Base-by-base conservation (phyloP, 768 basidiomycete species). In the Xerocomellus dryophilus region DNA sequence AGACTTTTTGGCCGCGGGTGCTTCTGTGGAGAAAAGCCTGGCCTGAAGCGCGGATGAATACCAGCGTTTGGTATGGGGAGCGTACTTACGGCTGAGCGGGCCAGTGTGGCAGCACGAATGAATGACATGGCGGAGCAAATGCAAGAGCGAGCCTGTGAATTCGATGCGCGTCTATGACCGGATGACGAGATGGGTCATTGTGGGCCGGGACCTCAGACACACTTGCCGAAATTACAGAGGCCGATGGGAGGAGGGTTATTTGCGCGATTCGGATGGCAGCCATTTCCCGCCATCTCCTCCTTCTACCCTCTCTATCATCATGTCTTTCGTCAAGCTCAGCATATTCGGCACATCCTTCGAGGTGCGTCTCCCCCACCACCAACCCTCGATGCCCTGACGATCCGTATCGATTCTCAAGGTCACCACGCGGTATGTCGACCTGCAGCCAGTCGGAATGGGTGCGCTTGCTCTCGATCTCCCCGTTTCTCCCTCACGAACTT, bases 361-460 rank as follows among this genome's bases (percentile, higher is more conserved):
- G 84, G 93, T 88, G 49, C 51, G 75, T 65, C 48, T 36, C 17
- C 11, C 40, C 27, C 53, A 36, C 44, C 44, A n/a, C 47, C 17
- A 42, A 34, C 41, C 15, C 51, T 39, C 48, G 60, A 68, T 64
- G n/a, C 25, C 31, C 49, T 57, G 42, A 55, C 47, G 61, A 64
- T 63, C 43, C 50, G 44, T 44, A 36, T 53, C 53, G 56, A 53
- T 57, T 59, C 54, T 66, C 39, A 70, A 97, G 90, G 95, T 98
- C 54, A 97, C 95, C 21, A 98, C 94, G 53, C 84, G 97, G 66
- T 99, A 99, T 90, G 89, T 97, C 71, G 97, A 99, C 77, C 86
- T 99, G 11, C 96, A 98, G 67, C 96, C 96, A 27, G 96, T 98
- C 42, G 97, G 96, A 71, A 98, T 98, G 96, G 96, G 96, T 91